phyloP scores from a whole-genome alignment of 306 rosid genomes.

The Lathyrus tuberosus region DNA sequence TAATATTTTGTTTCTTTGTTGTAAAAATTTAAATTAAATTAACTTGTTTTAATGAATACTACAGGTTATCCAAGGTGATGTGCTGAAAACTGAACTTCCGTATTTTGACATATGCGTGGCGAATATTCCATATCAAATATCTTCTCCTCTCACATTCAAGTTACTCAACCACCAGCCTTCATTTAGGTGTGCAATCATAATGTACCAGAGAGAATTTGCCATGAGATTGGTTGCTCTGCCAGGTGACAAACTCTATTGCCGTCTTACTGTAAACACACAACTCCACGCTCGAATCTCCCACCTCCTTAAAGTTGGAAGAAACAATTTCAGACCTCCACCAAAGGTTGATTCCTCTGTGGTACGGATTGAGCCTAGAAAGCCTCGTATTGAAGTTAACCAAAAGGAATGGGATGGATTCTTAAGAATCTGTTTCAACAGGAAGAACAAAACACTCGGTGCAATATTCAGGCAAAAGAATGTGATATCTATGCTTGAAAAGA shows the following conservation, averaged over 20 bases:
- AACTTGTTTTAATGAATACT: no score
- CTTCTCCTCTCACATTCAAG: slow-evolving; percentile 98
- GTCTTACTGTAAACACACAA: slow-evolving; percentile 85
- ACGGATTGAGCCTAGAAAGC: slow-evolving; percentile 85
- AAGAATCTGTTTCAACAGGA: slow-evolving; percentile 78
- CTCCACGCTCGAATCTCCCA: slow-evolving; percentile 82
- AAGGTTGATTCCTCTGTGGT: slow-evolving; percentile 94
- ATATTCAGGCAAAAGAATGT: slow-evolving; percentile 87
- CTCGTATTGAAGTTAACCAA: slow-evolving; percentile 69
- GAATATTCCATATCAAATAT: slow-evolving; percentile 91
- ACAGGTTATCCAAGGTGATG: slow-evolving; percentile 83
- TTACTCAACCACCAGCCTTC: slow-evolving; percentile 74
- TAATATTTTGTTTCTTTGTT: no score
- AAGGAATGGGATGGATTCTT: slow-evolving; percentile 95
- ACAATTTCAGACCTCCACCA: slow-evolving; percentile 90
- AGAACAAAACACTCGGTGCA: slow-evolving; percentile 93
- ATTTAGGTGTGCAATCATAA: slow-evolving; percentile 87
- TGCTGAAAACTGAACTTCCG: slow-evolving; percentile 84
- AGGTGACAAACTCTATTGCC: slow-evolving; percentile 89
- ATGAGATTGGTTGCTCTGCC: slow-evolving; percentile 97
- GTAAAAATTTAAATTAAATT: no score
- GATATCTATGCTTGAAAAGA: slow-evolving; percentile 74
- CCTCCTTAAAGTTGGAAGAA: slow-evolving; percentile 91
- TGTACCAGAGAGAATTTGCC: slow-evolving; percentile 95
- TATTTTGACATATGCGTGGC: slow-evolving; percentile 93